Evolutionary conservation across 768 basidiomycete species (phyloP).

Genomic region (Hydnomerulius pinastri): DNA sequence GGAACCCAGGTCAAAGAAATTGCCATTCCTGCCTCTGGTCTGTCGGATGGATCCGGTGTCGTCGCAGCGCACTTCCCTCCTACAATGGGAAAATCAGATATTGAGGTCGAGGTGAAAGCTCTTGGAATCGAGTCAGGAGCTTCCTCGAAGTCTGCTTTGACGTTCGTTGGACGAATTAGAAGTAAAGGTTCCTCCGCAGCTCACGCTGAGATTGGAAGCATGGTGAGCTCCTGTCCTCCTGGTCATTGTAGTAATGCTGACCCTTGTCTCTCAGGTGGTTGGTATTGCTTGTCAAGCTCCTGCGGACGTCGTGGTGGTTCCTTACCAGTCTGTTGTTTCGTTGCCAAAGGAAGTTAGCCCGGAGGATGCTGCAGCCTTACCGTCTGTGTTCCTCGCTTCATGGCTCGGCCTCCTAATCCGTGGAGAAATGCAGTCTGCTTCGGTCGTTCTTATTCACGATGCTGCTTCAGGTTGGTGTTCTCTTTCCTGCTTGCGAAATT

Average conservation of each 20-base stretch:
- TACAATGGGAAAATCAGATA: background rate
- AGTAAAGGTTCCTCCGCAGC: background rate
- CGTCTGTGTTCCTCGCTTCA: conserved; percentile 24
- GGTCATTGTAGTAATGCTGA: background rate
- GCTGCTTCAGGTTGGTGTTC: conserved; percentile 22
- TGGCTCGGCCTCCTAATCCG: conserved; percentile 28
- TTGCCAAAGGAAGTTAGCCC: conserved; percentile 16
- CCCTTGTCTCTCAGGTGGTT: background rate
- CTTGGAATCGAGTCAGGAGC: background rate
- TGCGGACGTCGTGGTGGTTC: conserved; percentile 3
- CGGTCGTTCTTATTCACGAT: conserved; percentile 29
- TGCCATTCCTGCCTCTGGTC: background rate
- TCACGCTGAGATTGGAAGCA: background rate
- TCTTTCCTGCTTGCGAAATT: too few relatives aligned
- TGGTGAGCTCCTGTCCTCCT: background rate
- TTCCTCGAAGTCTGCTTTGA: background rate
- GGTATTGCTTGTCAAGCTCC: conserved; percentile 2
- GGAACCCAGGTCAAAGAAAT: conserved; percentile 5
- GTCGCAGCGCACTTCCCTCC: conserved; percentile 5
- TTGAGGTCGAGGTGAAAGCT: conserved; percentile 1
- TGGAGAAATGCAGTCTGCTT: conserved; percentile 19
- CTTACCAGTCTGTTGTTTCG: conserved; percentile 8
- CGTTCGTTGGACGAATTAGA: conserved; percentile 2
- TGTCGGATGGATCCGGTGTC: background rate
- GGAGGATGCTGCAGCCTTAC: conserved; percentile 22